Base-by-base conservation (phyloP, 345 rosid genomes). In the Dimocarpus longan region DNA sequence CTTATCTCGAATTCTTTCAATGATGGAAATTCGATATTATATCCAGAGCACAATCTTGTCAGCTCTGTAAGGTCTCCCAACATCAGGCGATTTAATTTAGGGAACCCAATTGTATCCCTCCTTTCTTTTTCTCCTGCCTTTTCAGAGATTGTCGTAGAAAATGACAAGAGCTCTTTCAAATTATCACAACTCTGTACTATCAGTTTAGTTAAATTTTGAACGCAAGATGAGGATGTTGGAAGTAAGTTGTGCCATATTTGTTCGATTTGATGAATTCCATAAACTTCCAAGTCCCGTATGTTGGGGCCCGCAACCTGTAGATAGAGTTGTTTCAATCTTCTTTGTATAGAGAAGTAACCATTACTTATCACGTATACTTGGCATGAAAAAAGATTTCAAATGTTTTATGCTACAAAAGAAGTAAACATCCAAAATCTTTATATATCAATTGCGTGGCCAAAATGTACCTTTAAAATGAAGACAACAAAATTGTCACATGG, bases 251-350 rank as follows among this genome's bases (percentile, higher is more conserved):
- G 68, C 78, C 80, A 83, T 12, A 62, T 42, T 12, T 5, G 73
- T 56, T 74, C 12, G 16, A 82, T 16, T 3, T 32, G 37, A 16
- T 21, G 26, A 21, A 73, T 73, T 21, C 4, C 22, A 68, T 0
- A 0, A 0, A 83, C 11, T 0, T 9, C 6, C 73, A 83, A 3
- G 3, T 40, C 16, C 77, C 68, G 56, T 73, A 80, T 56, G n/a
- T 70, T 76, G 19, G 85, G 85, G 43, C 73, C 68, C 11, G 1
- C 72, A 6, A 76, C 82, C 85, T 83, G 75, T 18, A 59, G 0
- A 48, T 1, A 70, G 52, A 16, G 21, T 66, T 16, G 46, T 50
- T 50, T 50, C 15, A 50, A 50, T 50, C 18, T 50, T 50, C 56
- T 50, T 13, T 3, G 56, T 50, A 50, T 50, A 50, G 15, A 4